Percentiles rank a stretch among this genome's conserved stretches.
Evolutionary conservation across 179 eudicot species (phyloP).

Genomic region (Corrigiola litoralis): DNA sequence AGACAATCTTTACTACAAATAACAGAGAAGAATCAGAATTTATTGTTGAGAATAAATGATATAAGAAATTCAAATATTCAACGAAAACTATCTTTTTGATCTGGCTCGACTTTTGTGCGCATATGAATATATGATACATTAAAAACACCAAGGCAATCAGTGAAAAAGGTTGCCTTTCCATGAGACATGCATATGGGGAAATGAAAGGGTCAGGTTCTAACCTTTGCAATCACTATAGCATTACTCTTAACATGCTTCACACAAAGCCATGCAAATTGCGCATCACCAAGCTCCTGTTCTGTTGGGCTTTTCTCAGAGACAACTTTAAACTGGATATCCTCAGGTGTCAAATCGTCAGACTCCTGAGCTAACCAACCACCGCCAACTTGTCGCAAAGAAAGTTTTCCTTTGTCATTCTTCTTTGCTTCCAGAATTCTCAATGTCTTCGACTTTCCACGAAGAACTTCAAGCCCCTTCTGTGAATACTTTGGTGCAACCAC

Average conservation of each 20-base stretch:
- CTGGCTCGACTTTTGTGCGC: too few species aligned
- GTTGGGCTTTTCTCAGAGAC: conserved; percentile 62
- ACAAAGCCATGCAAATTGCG: conserved; percentile 93
- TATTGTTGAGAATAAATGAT: too few species aligned
- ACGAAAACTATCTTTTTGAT: too few species aligned
- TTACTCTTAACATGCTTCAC: conserved; percentile 98
- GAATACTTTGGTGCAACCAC: conserved; percentile 92
- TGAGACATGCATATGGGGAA: neutral
- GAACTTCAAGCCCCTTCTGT: conserved; percentile 83
- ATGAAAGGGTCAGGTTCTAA: conserved; percentile 7
- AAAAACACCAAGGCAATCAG: neutral
- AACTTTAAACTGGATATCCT: conserved; percentile 58
- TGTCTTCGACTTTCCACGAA: conserved; percentile 92
- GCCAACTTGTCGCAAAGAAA: conserved; percentile 91
- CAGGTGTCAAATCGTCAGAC: conserved; percentile 83
- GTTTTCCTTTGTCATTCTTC: conserved; percentile 75
- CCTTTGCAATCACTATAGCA: conserved; percentile 97
- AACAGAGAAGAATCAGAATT: neutral
- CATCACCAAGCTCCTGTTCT: conserved; percentile 68
- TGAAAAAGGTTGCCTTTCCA: neutral
- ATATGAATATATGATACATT: neutral
- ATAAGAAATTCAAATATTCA: too few species aligned
- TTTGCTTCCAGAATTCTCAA: conserved; percentile 90
- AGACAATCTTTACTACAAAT: neutral
- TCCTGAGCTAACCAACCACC: conserved; percentile 99